A percentile compares a stretch with the other conserved stretches of the same genome.
These are phyloP conservation scores for Galerina sulciceps DNA, from an alignment of 768 basidiomycete genomes.

Conservation along the genomic window DNA sequence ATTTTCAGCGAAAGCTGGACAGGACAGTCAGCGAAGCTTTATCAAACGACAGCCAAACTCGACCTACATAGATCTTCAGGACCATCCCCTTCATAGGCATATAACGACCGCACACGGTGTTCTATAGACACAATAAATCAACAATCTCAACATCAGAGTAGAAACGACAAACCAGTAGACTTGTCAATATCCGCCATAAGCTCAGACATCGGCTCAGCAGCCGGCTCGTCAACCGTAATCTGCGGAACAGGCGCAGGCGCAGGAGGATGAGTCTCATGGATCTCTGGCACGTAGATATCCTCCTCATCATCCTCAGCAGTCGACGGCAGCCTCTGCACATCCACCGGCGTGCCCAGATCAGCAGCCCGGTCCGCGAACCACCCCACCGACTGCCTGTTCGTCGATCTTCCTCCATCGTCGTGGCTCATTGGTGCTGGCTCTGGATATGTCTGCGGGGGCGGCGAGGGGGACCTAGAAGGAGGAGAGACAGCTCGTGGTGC, in stretches of 20 bases:
- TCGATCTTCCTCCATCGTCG: conserved; percentile 31
- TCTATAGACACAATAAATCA: conserved; percentile 43
- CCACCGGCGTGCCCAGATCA: conserved; percentile 48
- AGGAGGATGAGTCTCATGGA: neutral
- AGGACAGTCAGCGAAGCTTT: conserved; percentile 7
- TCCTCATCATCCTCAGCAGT: conserved; percentile 63
- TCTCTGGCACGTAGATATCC: conserved; percentile 16
- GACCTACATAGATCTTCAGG: conserved; percentile 83
- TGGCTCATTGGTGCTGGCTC: conserved; percentile 32
- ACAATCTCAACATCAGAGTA: conserved; percentile 3
- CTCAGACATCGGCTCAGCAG: conserved; percentile 45
- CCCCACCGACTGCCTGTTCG: conserved; percentile 80
- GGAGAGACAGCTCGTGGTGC: conserved; percentile 49
- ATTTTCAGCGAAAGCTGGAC: conserved; percentile 79
- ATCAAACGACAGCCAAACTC: neutral
- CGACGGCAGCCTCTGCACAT: conserved; percentile 48
- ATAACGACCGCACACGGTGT: conserved; percentile 78
- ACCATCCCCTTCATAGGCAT: conserved; percentile 84
- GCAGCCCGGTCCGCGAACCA: conserved; percentile 92
- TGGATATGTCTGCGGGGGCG: conserved; percentile 16
- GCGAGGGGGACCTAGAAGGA: conserved; percentile 28
- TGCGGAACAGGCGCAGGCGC: conserved; percentile 46
- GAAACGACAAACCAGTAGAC: conserved; percentile 48
- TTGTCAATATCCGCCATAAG: conserved; percentile 76
- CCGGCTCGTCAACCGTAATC: conserved; percentile 59